Base-by-base conservation (phyloP, 148 eudicot genomes). In the Rhododendron mucronatum region DNA sequence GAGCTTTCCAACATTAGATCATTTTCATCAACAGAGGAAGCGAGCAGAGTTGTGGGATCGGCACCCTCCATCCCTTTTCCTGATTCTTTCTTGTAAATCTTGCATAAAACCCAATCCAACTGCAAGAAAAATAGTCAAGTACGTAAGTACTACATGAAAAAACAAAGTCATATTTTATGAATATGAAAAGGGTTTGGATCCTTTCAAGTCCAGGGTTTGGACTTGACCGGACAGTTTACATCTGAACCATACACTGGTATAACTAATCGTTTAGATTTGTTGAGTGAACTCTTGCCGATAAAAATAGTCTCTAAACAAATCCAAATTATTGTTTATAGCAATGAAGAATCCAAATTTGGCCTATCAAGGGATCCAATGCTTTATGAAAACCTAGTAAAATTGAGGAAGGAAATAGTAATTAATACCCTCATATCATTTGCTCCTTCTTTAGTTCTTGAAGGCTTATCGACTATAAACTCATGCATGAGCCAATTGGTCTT, bases 401-500 rank as follows among this genome's bases (percentile, higher is more conserved):
- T 50, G 23, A 57, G 63, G 23, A 57, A 57, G 63, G 21, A 18
- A 57, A 14, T 9, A 47, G 50, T 15, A 37, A 21, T 10, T 11
- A 13, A 9, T 87, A 87, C 90, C 84, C 16, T 86, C 90, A 86
- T 88, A 45, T 79, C 82, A 35, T 79, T 13, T 0, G 16, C 50
- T 7, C 28, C 1, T 4, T 45, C 61, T 83, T 20, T 48, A 3
- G 2, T 37, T 20, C 37, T 59, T 0, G 85, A 37, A 57, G 82
- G 86, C 13, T n/a, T 2, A 12, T 77, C 9, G 3, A 84, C 61
- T 77, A 45, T 69, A 33, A 26, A 89, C 55, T 89, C 90, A 15
- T 89, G 85, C 90, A 89, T 89, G 20, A 89, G 84, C 90, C 88
- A 89, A 21, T 81, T 76, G 47, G 87, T 86, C 59, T 89, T 89